Conservation (phyloP, 2,329 filamentous ascomycete genomes). For the Talaromyces rugulosus region DNA sequence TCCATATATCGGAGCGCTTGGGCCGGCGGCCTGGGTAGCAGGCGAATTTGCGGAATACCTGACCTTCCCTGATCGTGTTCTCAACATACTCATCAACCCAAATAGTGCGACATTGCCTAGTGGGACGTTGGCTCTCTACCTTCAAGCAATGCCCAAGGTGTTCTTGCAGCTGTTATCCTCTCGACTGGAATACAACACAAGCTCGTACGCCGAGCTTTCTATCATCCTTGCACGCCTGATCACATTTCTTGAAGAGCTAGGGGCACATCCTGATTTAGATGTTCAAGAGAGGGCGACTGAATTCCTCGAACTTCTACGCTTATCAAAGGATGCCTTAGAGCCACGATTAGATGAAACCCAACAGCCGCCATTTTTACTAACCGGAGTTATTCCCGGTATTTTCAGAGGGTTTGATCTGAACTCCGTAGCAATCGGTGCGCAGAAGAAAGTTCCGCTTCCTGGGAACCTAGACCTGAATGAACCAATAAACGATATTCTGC, state of each 20-base stretch:
- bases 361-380: constrained; percentile 77
- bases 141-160: constrained; percentile 84
- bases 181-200: constrained; percentile 63
- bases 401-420: constrained; percentile 87
- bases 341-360: constrained; percentile 24
- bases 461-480: constrained; percentile 72
- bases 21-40: constrained; percentile 75
- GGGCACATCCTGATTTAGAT: constrained; percentile 79
- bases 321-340: constrained; percentile 71
- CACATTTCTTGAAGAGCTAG: constrained; percentile 73
- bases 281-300: constrained; percentile 94
- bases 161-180: constrained; percentile 69
- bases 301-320: constrained; percentile 81
- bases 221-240: constrained; percentile 78
- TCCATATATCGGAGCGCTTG: constrained; percentile 61
- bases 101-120: constrained; percentile 56
- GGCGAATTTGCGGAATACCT: constrained; percentile 82
- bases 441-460: constrained; percentile 79
- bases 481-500: constrained; percentile 73
- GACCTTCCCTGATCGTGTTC: constrained; percentile 63
- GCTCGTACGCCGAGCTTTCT: constrained; percentile 68
- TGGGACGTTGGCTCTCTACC: constrained; percentile 68
- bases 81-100: constrained; percentile 70
- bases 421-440: constrained; percentile 77
- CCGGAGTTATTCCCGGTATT: constrained; percentile 82